Percentiles rank a stretch among this genome's conserved stretches.
These are phyloP conservation scores for Candida maltosa DNA, from an alignment of 805 yeast genomes.

Conservation along the genomic window DNA sequence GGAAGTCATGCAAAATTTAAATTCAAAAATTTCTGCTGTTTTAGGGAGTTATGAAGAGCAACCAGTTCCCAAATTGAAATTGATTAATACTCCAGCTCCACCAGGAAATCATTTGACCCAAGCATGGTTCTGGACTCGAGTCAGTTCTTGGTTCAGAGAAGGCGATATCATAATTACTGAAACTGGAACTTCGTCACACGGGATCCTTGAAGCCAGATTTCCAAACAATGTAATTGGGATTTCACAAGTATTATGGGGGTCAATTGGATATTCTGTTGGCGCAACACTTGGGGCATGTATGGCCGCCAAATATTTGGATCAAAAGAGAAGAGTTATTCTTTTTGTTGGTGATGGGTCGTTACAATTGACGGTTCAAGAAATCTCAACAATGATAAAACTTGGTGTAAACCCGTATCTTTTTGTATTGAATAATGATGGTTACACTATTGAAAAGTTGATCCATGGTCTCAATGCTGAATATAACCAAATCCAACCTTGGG, in stretches of 20 bases:
- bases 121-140: conserved; percentile 67
- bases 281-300: conserved; percentile 66
- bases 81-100: conserved; percentile 41
- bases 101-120: conserved; percentile 40
- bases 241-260: conserved; percentile 75
- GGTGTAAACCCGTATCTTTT: conserved; percentile 64
- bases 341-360: conserved; percentile 77
- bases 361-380: conserved; percentile 72
- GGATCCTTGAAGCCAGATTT: conserved; percentile 63
- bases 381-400: conserved; percentile 68
- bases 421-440: conserved; percentile 69
- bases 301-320: conserved; percentile 63
- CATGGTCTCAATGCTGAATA: conserved; percentile 66
- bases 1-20: conserved; percentile 44
- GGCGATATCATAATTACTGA: conserved; percentile 69
- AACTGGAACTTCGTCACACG: conserved; percentile 76
- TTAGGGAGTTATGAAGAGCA: conserved; percentile 46
- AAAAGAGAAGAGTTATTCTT: conserved; percentile 52
- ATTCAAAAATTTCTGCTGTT: conserved; percentile 28
- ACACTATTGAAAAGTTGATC: conserved; percentile 71
- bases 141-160: conserved; percentile 58
- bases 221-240: conserved; percentile 62
- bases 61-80: conserved; percentile 53
- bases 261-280: conserved; percentile 70
- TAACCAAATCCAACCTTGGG: conserved; percentile 69